Conservation (phyloP, 148 eudicot species). For the Rheum nobile region DNA sequence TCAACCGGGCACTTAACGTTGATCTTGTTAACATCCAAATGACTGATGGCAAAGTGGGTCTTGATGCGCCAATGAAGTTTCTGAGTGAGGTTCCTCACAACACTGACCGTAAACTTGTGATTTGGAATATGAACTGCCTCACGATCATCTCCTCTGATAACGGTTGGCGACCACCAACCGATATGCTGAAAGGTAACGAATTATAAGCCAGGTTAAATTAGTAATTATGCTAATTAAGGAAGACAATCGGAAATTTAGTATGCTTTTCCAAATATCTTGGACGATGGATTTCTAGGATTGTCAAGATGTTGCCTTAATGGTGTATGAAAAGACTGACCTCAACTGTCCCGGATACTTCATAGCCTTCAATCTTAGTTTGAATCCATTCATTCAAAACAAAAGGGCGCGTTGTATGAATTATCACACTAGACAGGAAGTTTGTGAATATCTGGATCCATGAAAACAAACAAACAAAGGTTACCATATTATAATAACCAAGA, state of each 20-base stretch:
- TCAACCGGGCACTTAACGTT: conserved; percentile 37
- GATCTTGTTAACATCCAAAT: conserved; percentile 72
- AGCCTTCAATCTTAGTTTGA: conserved; percentile 85
- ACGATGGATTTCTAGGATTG: no score
- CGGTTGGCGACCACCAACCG: conserved; percentile 98
- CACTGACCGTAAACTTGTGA: conserved; percentile 85
- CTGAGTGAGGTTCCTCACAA: conserved; percentile 83
- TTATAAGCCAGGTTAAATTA: neutral
- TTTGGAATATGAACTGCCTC: conserved; percentile 94
- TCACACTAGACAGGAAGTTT: conserved; percentile 80
- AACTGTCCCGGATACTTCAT: conserved; percentile 91
- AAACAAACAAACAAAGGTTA: neutral
- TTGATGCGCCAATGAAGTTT: conserved; percentile 96
- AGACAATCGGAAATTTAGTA: no score
- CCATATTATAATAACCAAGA: neutral
- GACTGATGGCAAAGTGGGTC: conserved; percentile 80
- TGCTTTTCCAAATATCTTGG: no score
- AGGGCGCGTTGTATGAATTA: conserved; percentile 93
- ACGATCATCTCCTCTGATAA: conserved; percentile 89
- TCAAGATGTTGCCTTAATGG: neutral
- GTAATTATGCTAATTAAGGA: no score
- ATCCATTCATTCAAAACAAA: conserved; percentile 84
- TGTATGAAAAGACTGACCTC: conserved; percentile 45
- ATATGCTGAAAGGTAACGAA: conserved; percentile 54
- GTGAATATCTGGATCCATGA: conserved; percentile 54